These are phyloP conservation scores for Liriodendron chinense DNA, from an alignment of 164 flowering plant species.

Conservation along the genomic window DNA sequence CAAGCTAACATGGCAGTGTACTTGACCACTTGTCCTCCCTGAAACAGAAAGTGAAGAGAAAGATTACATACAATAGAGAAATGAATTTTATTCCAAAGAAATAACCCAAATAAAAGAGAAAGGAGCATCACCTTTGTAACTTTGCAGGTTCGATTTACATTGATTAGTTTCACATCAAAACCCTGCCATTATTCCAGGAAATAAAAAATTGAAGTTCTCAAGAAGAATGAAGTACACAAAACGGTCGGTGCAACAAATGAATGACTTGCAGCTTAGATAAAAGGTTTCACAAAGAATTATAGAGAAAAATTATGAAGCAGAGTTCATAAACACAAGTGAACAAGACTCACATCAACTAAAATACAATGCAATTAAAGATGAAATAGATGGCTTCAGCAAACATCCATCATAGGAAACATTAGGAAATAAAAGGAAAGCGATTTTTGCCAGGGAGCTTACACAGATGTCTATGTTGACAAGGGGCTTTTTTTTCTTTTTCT, in stretches of 20 bases:
- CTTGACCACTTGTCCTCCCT: slow-evolving; percentile 86
- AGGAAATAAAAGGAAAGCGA: neutral
- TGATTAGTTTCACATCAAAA: slow-evolving; percentile 74
- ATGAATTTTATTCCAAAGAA: neutral
- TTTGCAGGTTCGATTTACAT: slow-evolving; percentile 82
- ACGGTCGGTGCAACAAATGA: neutral
- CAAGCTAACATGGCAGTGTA: slow-evolving; percentile 80
- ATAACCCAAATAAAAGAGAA: neutral
- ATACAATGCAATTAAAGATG: neutral
- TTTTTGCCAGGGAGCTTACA: too few species aligned
- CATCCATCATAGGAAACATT: neutral
- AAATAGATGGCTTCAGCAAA: neutral
- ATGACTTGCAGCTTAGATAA: neutral
- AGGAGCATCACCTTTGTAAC: slow-evolving; percentile 72
- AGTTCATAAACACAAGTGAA: neutral
- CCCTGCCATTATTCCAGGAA: slow-evolving; percentile 61
- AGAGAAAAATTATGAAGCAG: neutral
- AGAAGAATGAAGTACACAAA: neutral
- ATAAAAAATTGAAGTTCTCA: neutral
- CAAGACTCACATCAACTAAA: neutral
- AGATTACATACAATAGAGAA: slow-evolving; percentile 4
- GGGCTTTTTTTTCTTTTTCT: too few species aligned
- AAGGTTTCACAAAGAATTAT: neutral
- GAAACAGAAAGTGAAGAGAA: slow-evolving; percentile 11
- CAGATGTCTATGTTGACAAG: too few species aligned